Percentiles rank a stretch among this genome's conserved stretches.
phyloP scores from a whole-genome alignment of 2,329 filamentous ascomycete genomes.

The Fusarium equiseti region DNA sequence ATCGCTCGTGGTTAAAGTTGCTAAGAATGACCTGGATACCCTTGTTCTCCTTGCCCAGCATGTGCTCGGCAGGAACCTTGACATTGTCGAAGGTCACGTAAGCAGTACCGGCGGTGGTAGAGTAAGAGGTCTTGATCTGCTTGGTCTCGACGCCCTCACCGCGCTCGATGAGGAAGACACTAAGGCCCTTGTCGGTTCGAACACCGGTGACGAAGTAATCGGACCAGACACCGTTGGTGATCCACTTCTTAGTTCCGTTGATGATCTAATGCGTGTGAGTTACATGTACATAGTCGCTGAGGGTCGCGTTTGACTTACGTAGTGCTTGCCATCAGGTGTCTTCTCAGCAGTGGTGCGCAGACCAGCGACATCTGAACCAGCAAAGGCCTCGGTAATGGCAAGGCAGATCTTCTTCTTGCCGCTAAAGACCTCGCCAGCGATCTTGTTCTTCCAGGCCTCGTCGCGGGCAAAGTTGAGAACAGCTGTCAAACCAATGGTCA shows the following conservation, averaged over 20 bases:
- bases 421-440: conserved; percentile 78
- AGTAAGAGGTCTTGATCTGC: conserved; percentile 85
- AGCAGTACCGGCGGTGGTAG: conserved; percentile 80
- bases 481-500: conserved; percentile 85
- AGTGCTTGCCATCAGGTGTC: conserved; percentile 79
- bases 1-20: conserved; percentile 92
- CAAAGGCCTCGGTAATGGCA: conserved; percentile 90
- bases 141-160: conserved; percentile 81
- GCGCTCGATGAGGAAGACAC: conserved; percentile 80
- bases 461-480: conserved; percentile 83
- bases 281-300: not conserved
- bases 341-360: conserved; percentile 83
- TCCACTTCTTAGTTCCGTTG: conserved; percentile 87
- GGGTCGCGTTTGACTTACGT: conserved; percentile 59
- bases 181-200: conserved; percentile 82
- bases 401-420: conserved; percentile 91
- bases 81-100: conserved; percentile 88
- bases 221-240: conserved; percentile 82
- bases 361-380: conserved; percentile 82
- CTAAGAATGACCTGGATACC: conserved; percentile 85
- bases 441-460: conserved; percentile 71
- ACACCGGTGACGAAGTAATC: conserved; percentile 89
- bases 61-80: conserved; percentile 82
- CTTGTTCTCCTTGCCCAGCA: conserved; percentile 86
- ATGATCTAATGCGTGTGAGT: conserved; percentile 57